A percentile compares a stretch with the other conserved stretches of the same genome.
Conservation (phyloP, 176 grass and related monocot species). For the Avena insularis region DNA sequence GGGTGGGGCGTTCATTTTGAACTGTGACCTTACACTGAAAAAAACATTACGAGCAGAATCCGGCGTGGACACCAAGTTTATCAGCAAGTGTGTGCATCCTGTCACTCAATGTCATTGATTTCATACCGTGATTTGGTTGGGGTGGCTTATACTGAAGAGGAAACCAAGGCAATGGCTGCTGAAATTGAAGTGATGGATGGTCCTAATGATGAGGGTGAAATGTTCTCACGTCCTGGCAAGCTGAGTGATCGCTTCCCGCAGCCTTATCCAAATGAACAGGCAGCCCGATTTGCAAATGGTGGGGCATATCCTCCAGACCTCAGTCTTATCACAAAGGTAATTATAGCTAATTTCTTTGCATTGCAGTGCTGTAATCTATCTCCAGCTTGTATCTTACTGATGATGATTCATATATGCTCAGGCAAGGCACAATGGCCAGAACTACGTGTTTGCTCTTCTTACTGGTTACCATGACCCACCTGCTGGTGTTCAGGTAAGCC, state of each 20-base stretch:
- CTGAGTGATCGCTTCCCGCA: conserved; percentile 94
- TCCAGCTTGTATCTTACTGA: conserved; percentile 5
- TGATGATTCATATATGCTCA: conserved; percentile 31
- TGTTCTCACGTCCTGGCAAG: conserved; percentile 86
- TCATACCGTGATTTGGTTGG: conserved; percentile 95
- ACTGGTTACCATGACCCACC: conserved; percentile 98
- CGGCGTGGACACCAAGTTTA: conserved; percentile 97
- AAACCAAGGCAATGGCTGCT: conserved; percentile 96
- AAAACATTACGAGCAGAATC: conserved; percentile 62
- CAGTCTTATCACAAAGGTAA: conserved; percentile 97
- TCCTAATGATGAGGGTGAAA: conserved; percentile 97
- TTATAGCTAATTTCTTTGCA: neutral
- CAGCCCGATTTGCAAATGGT: conserved; percentile 95
- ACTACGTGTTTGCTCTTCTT: conserved; percentile 96
- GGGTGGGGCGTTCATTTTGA: neutral
- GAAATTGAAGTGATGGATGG: conserved; percentile 98
- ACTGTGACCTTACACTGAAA: conserved; percentile 21
- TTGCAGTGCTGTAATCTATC: conserved; percentile 9
- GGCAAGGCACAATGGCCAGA: conserved; percentile 96
- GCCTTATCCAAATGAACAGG: conserved; percentile 94
- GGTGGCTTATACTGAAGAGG: conserved; percentile 97
- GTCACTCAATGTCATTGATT: conserved; percentile 97
- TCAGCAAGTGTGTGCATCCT: conserved; percentile 96
- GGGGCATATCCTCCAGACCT: conserved; percentile 97
- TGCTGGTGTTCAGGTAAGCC: conserved; percentile 88